Percentiles rank a stretch among this genome's conserved stretches.
Evolutionary conservation across 805 yeast species (phyloP).

Genomic region (Yamadazyma sp.): DNA sequence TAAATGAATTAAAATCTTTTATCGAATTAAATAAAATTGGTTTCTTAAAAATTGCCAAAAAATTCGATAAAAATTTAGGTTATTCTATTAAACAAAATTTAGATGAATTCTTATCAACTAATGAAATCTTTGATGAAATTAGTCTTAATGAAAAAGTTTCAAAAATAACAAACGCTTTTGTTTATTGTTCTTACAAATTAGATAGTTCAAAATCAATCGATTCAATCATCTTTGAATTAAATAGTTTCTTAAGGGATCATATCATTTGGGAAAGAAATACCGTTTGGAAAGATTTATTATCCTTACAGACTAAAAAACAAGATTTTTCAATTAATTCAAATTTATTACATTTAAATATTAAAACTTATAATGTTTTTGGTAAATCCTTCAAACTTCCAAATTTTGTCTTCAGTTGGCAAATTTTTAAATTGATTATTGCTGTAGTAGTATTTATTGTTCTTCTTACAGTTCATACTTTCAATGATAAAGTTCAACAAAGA

Average conservation of each 20-base stretch:
- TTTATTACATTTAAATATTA: constrained; percentile 19
- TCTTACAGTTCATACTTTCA: constrained; percentile 55
- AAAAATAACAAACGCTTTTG: constrained; percentile 52
- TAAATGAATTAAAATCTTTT: constrained; percentile 80
- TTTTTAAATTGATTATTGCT: constrained; percentile 47
- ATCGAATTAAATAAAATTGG: constrained; percentile 86
- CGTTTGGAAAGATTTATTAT: constrained; percentile 96
- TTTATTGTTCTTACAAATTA: constrained; percentile 35
- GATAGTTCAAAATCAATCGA: constrained; percentile 49
- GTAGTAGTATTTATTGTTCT: constrained; percentile 52
- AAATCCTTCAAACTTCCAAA: constrained; percentile 38
- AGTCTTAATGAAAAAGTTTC: constrained; percentile 47
- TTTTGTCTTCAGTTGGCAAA: constrained; percentile 44
- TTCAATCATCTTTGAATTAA: constrained; percentile 42
- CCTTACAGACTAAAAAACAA: constrained; percentile 43
- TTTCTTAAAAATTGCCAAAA: constrained; percentile 83
- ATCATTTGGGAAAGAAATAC: constrained; percentile 97
- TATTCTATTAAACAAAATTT: constrained; percentile 60
- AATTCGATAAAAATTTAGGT: constrained; percentile 81
- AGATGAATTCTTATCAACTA: constrained; percentile 42
- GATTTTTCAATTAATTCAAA: constrained; percentile 21
- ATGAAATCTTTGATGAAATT: constrained; percentile 50
- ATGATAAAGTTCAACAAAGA: constrained; percentile 62
- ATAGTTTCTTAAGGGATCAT: constrained; percentile 73
- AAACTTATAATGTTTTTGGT: constrained; percentile 16